Evolutionary conservation across 495 filamentous ascomycete genomes (phyloP), one percentile per base, ranked within the genome.

Genomic region (Opeltia flavorubescens): DNA sequence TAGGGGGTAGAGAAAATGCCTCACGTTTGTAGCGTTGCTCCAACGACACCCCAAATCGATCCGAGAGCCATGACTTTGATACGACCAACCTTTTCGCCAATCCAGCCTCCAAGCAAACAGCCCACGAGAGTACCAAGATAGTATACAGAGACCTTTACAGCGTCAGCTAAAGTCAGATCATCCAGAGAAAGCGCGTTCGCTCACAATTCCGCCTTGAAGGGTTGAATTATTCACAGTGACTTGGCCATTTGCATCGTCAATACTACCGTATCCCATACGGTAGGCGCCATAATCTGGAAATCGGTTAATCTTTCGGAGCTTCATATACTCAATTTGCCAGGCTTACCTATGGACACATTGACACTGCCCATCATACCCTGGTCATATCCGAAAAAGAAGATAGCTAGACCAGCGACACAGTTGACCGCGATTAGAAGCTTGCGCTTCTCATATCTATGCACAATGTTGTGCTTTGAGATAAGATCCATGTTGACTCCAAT

Each of bases 281-380:
- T 39, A 17, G 35, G 21, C 35, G 15, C 35, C 35, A 18, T 39
- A 39, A 18, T n/a, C 56, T n/a, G n/a, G n/a, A n/a, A n/a, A n/a
- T n/a, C n/a, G n/a, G n/a, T n/a, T n/a, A n/a, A n/a, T n/a, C n/a
- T n/a, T n/a, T n/a, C n/a, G n/a, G n/a, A n/a, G n/a, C n/a, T n/a
- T n/a, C n/a, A n/a, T n/a, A n/a, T n/a, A n/a, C n/a, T n/a, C n/a
- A n/a, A n/a, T n/a, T 49, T 47, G n/a, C 62, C 53, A 42, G 67
- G 62, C 52, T 75, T 76, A 44, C 73, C 50, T 43, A 64, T 62
- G 23, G 68, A 58, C 46, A 63, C 68, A 52, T 77, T 78, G 12
- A 79, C 76, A 38, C 74, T 71, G 8, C 70, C 74, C 70, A 77
- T 78, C 59, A 78, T 66, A 49, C 75, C 73, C 57, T 72, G 70